Base-by-base conservation (phyloP, 495 filamentous ascomycete genomes). In the Physcia stellaris region DNA sequence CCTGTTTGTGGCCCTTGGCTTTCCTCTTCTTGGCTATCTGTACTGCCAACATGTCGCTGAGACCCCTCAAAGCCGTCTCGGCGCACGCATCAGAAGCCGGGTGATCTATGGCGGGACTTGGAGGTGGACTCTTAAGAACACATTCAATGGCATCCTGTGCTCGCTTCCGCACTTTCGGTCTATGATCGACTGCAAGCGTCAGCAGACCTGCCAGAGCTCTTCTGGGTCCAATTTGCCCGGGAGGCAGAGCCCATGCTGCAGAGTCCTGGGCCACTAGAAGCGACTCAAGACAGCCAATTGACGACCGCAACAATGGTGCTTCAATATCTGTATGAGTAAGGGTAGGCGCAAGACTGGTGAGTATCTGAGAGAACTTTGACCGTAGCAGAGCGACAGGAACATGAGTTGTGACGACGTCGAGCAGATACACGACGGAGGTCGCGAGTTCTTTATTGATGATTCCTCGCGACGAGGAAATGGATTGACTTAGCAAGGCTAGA, bases 71-170 rank as follows among this genome's bases (percentile, higher is more conserved):
- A 11, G 86, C 83, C 13, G 80, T 80, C 58, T 92, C 83, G 13
- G 88, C 92, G 60, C 90, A 95, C 79, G 95, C 87, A 54, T 94
- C 85, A 6, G 86, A 79, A 4, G 82, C 88, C 0, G 90, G 88
- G 53, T 98, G 90, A 48, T 96, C 88, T 29, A 93, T 53, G 9
- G 82, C 83, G 2, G 90, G 92, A 51, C 80, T 93, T 12, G 88
- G 85, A 0, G 90, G 90, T 16, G 83, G 77, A 34, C 68, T 74
- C 56, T 80, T 75, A 30, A 98, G 71, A 10, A 96, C 75, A 44
- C 82, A 82, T 24, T 74, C 71, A 46, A 98, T 52, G 16, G 86
- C 86, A 43, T 96, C 90, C 57, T 94, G 85, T 15, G 88, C 86
- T 51, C 88, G 66, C 72, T 92, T 96, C 42, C 90, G 73, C 21